Evolutionary conservation across 1,284 basidiomycete genomes (phyloP).

Genomic region (Lentinus polychrous): DNA sequence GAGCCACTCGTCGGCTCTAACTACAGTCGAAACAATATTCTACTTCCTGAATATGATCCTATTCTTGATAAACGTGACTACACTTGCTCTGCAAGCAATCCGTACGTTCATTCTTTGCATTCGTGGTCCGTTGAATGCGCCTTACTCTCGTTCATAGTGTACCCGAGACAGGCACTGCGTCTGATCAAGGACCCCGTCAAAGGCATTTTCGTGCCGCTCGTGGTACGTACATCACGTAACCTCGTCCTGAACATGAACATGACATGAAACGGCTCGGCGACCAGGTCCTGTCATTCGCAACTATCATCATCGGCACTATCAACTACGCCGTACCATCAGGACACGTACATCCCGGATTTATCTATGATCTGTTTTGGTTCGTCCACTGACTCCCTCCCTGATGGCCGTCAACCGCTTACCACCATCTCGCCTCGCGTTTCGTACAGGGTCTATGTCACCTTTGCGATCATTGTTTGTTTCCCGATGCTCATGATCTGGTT

Average conservation of each 20-base stretch:
- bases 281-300: conserved; percentile 42
- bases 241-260: not conserved
- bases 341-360: conserved; percentile 27
- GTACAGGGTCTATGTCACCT: conserved; percentile 36
- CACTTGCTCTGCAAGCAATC: conserved; percentile 36
- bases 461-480: conserved; percentile 35
- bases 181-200: conserved; percentile 38
- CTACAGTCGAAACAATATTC: conserved; percentile 34
- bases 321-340: conserved; percentile 36
- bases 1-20: conserved; percentile 26
- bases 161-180: conserved; percentile 35
- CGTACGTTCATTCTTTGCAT: conserved; percentile 20
- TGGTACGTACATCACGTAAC: conserved; percentile 22
- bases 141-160: conserved; percentile 25
- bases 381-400: conserved; percentile 9
- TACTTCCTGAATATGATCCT: conserved; percentile 40
- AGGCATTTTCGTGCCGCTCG: conserved; percentile 39
- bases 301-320: conserved; percentile 42
- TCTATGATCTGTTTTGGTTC: conserved; percentile 39
- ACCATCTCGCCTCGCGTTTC: not conserved
- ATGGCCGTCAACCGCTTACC: not conserved
- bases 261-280: not conserved
- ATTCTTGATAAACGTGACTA: conserved; percentile 36
- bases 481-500: conserved; percentile 48
- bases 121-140: not conserved